phyloP scores from a whole-genome alignment of 2,329 filamentous ascomycete genomes.

The Aureobasidium leucospermi region DNA sequence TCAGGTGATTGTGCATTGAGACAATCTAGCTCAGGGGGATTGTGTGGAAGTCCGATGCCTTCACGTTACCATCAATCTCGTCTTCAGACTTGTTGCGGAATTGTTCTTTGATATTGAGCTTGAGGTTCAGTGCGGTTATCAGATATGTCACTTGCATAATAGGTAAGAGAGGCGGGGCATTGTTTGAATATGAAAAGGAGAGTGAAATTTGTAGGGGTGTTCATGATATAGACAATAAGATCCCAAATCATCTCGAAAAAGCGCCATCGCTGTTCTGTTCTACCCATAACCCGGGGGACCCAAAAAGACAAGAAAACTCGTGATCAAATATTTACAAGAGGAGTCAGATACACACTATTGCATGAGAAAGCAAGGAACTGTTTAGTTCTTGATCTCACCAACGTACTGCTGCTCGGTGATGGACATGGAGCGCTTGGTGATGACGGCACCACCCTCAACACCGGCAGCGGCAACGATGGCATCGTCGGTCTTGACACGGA shows the following conservation, averaged over 20 bases:
- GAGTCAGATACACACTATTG: not conserved
- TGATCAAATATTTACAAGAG: conserved; percentile 9
- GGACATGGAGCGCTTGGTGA: conserved; percentile 13
- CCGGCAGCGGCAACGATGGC: conserved; percentile 25
- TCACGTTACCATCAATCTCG: too few species aligned
- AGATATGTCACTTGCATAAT: too few species aligned
- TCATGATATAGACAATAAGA: not conserved
- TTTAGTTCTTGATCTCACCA: conserved; percentile 8
- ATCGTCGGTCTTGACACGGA: conserved; percentile 26
- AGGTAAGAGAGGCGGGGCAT: not conserved
- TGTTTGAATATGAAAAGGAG: conserved; percentile 16
- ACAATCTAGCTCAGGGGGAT: too few species aligned
- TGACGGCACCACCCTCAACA: conserved; percentile 27
- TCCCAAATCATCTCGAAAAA: not conserved
- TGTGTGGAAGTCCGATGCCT: too few species aligned
- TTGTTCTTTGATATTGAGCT: too few species aligned
- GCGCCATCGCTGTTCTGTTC: conserved; percentile 14
- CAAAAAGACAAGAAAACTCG: conserved; percentile 1
- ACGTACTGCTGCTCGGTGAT: conserved; percentile 8
- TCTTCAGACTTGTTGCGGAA: too few species aligned
- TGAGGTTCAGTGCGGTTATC: too few species aligned
- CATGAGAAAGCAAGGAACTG: not conserved
- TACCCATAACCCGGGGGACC: not conserved
- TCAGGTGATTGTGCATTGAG: too few species aligned
- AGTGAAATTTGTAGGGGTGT: not conserved